phyloP scores from a whole-genome alignment of 2,329 filamentous ascomycete genomes.

The Ophiostoma tasmaniense region DNA sequence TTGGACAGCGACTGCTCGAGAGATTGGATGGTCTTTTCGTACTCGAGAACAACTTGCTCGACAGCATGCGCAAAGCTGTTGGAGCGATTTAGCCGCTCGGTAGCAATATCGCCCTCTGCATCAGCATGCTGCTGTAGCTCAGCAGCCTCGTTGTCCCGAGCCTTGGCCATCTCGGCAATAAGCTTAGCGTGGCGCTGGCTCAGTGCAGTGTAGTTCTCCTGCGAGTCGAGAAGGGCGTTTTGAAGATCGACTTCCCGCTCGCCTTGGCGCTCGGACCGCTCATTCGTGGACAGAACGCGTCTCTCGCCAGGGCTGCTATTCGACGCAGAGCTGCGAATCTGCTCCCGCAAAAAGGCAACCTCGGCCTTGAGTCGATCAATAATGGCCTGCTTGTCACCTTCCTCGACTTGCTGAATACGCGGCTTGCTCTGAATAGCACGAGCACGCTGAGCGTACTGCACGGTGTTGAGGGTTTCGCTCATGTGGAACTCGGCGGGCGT shows the following conservation, averaged over 20 bases:
- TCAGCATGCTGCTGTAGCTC: constrained; percentile 53
- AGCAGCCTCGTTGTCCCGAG: constrained; percentile 58
- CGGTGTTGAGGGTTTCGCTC: constrained; percentile 94
- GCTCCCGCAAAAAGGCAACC: constrained; percentile 85
- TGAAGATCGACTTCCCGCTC: constrained; percentile 86
- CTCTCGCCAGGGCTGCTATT: constrained; percentile 47
- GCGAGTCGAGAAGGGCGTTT: constrained; percentile 82
- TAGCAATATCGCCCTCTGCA: constrained; percentile 65
- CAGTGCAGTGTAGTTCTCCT: constrained; percentile 89
- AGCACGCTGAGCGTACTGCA: constrained; percentile 93
- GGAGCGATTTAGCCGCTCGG: constrained; percentile 84
- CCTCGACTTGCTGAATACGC: constrained; percentile 86
- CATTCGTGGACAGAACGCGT: constrained; percentile 49
- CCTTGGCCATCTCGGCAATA: constrained; percentile 85
- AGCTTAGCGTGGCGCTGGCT: constrained; percentile 92
- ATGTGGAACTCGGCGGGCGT: constrained; percentile 95
- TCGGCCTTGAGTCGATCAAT: constrained; percentile 93
- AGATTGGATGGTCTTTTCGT: constrained; percentile 95
- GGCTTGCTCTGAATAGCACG: constrained; percentile 97
- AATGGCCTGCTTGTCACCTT: constrained; percentile 85
- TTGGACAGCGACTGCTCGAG: constrained; percentile 86
- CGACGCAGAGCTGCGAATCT: constrained; percentile 72
- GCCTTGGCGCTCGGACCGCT: constrained; percentile 68
- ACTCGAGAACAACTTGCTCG: constrained; percentile 91
- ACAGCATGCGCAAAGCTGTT: constrained; percentile 94